A percentile compares a stretch with the other conserved stretches of the same genome.
Evolutionary conservation across 495 filamentous ascomycete species (phyloP).

Genomic region (Aspergillus taichungensis): DNA sequence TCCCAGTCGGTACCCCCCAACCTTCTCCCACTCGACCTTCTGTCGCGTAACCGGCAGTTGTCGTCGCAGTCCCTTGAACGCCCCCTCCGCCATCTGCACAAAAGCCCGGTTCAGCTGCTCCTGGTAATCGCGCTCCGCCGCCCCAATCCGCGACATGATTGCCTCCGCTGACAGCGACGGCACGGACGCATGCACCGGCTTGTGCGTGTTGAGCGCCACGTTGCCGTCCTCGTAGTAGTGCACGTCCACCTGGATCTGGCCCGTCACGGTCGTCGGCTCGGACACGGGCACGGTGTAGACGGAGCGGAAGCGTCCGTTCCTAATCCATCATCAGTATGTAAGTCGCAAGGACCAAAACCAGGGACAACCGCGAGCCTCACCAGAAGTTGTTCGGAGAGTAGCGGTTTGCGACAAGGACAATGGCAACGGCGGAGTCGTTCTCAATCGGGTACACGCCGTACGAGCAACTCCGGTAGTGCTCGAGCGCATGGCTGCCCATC

Average conservation of each 20-base stretch:
- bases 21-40: constrained; percentile 99
- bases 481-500: constrained; percentile 64
- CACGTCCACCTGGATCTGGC: constrained; percentile 52
- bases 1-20: constrained; percentile 82
- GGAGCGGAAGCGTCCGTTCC: constrained; percentile 94
- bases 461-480: constrained; percentile 80
- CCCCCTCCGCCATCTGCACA: constrained; percentile 76
- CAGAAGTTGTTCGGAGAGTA: constrained; percentile 98
- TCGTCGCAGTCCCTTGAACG: constrained; percentile 86
- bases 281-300: constrained; percentile 63
- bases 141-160: constrained; percentile 65
- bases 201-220: constrained; percentile 79
- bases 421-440: constrained; percentile 63
- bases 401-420: constrained; percentile 86
- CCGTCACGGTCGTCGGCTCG: constrained; percentile 35
- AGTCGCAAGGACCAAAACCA: background rate
- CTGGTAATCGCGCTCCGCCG: constrained; percentile 83
- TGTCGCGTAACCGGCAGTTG: constrained; percentile 95
- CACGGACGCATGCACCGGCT: constrained; percentile 55
- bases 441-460: constrained; percentile 72
- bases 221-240: constrained; percentile 99
- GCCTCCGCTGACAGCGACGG: constrained; percentile 53
- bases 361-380: constrained; percentile 31
- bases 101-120: constrained; percentile 93
- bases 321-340: constrained; percentile 15